Conservation (phyloP, 768 basidiomycete species). For the Termitomyces bulborhizus region DNA sequence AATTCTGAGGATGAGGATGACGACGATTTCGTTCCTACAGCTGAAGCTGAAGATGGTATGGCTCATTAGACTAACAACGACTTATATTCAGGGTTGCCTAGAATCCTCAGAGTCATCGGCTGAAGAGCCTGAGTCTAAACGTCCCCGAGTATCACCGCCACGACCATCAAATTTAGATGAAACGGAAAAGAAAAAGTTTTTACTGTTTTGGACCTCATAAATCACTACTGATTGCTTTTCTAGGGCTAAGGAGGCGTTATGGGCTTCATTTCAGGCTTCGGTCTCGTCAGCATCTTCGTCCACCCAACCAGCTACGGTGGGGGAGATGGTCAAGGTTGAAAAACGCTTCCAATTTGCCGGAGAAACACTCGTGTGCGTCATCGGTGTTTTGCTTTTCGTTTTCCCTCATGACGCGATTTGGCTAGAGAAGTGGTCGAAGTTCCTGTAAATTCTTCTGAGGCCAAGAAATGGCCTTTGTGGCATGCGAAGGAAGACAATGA, state of each 20-base stretch:
- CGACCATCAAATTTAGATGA: conserved; percentile 26
- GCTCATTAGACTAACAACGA: not conserved
- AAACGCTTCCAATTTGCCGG: conserved; percentile 73
- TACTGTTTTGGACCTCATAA: not conserved
- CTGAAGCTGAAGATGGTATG: conserved; percentile 27
- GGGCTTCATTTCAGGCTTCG: conserved; percentile 66
- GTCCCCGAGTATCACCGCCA: conserved; percentile 22
- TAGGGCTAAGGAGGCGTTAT: conserved; percentile 59
- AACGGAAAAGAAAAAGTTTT: conserved; percentile 40
- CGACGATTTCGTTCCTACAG: conserved; percentile 64
- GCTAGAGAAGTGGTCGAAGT: conserved; percentile 71
- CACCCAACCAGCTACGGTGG: conserved; percentile 16
- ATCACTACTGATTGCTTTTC: conserved; percentile 4
- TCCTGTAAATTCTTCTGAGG: conserved; percentile 65
- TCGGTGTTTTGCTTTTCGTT: not conserved
- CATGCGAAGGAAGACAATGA: conserved; percentile 12
- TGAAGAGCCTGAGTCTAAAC: conserved; percentile 31
- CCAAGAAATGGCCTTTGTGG: conserved; percentile 69
- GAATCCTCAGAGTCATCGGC: conserved; percentile 32
- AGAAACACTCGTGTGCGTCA: conserved; percentile 61
- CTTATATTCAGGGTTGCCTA: conserved; percentile 4
- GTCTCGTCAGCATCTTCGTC: conserved; percentile 26
- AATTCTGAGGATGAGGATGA: conserved; percentile 63
- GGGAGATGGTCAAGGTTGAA: conserved; percentile 56
- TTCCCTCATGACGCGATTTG: conserved; percentile 4